These are phyloP conservation scores for Chenopodium quinoa DNA, from an alignment of 148 eudicot genomes.

Conservation along the genomic window DNA sequence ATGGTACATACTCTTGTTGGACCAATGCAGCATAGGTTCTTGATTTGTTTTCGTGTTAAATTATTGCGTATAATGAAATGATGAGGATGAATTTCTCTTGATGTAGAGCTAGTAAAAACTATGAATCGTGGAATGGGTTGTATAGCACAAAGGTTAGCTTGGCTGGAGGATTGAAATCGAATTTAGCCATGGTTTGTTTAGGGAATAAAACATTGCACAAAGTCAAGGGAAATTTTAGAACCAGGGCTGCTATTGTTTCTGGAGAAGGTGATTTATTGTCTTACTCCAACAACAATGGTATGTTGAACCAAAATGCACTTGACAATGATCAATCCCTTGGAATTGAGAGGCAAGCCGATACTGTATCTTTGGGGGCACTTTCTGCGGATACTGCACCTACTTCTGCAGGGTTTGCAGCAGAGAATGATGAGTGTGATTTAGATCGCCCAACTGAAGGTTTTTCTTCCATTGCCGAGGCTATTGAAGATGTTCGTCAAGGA, in stretches of 20 bases:
- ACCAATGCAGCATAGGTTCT: not conserved
- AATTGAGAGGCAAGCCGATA: conserved; percentile 63
- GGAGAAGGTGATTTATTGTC: conserved; percentile 63
- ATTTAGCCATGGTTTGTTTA: conserved; percentile 31
- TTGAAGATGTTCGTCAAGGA: conserved; percentile 91
- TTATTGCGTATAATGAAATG: not conserved
- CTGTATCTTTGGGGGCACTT: conserved; percentile 57
- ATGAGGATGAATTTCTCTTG: conserved; percentile 13
- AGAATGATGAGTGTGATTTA: conserved; percentile 65
- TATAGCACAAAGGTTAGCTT: conserved; percentile 36
- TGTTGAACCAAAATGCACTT: conserved; percentile 23
- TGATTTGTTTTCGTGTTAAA: not conserved
- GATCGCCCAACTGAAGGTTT: conserved; percentile 76
- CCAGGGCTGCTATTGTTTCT: conserved; percentile 55
- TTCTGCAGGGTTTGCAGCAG: conserved; percentile 41
- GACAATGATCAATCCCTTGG: conserved; percentile 43
- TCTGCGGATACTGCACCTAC: conserved; percentile 68
- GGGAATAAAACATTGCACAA: conserved; percentile 36
- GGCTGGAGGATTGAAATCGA: conserved; percentile 35
- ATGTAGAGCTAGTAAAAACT: conserved; percentile 37
- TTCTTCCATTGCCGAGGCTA: conserved; percentile 85
- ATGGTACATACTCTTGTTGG: not conserved
- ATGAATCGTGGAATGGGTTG: conserved; percentile 44
- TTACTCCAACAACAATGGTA: conserved; percentile 35
- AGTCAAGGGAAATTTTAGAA: conserved; percentile 34